A percentile compares a stretch with the other conserved stretches of the same genome.
Evolutionary conservation across 2,329 filamentous ascomycete species (phyloP).

Genomic region (Colletotrichum eleusines): DNA sequence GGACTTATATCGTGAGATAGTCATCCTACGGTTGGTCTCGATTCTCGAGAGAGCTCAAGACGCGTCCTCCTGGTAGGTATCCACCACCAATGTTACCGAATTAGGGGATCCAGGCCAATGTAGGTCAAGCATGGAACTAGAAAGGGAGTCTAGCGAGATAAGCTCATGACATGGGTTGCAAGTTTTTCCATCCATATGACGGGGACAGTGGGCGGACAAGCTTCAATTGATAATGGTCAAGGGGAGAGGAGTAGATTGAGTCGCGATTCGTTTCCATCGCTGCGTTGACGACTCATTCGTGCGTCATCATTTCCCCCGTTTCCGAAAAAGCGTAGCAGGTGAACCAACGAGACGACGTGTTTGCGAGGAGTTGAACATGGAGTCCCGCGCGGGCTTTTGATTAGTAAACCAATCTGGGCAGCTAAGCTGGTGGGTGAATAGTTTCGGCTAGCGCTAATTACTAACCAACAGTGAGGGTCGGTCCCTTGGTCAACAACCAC

Average conservation of each 20-base stretch:
- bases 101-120: slow-evolving; percentile 7
- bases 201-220: neutral
- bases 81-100: slow-evolving; percentile 27
- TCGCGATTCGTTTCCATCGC: slow-evolving; percentile 17
- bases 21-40: neutral
- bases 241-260: neutral
- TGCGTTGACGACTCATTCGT: slow-evolving; percentile 13
- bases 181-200: slow-evolving; percentile 38
- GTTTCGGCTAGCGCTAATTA: slow-evolving; percentile 34
- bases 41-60: neutral
- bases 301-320: neutral
- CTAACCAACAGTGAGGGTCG: slow-evolving; percentile 11
- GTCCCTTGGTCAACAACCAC: neutral
- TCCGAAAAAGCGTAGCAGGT: slow-evolving; percentile 12
- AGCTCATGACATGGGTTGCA: slow-evolving; percentile 18
- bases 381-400: slow-evolving; percentile 4
- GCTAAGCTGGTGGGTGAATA: too few relatives aligned
- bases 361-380: slow-evolving; percentile 24
- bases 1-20: slow-evolving; percentile 32
- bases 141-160: slow-evolving; percentile 21
- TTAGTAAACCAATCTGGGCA: neutral
- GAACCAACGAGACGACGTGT: slow-evolving; percentile 13
- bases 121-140: slow-evolving; percentile 23
- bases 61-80: neutral
- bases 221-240: slow-evolving; percentile 2